Base-by-base conservation (phyloP, 768 basidiomycete genomes). In the Suillus lakei region DNA sequence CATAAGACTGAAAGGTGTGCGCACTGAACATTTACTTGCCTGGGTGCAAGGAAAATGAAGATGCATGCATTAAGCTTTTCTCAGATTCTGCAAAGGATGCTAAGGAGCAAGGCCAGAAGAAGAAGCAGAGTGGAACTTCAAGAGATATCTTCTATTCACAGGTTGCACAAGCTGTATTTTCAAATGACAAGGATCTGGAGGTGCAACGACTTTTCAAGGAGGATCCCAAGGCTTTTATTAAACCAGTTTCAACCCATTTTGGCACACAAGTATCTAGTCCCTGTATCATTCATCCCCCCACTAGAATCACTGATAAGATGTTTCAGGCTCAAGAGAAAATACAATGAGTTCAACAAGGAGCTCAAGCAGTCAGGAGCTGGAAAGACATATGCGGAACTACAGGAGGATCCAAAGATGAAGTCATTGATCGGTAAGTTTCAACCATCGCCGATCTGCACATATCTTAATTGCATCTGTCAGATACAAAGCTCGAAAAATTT, bases 401-500 rank as follows among this genome's bases (percentile, higher is more conserved):
- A 44, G 23, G 26, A 61, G 12, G 60, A 61, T 43, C 36, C 28
- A n/a, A 26, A 61, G 30, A 46, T 46, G 28, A 46, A 61, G 5
- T 26, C 18, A 0, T 32, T 61, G 60, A 61, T 61, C 7, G 21
- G 43, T 61, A 41, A 61, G 60, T 61, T 13, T 48, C 2, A 23
- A 23, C 46, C 8, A 5, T 5, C 9, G 12, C 15, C 26, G 46
- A 48, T 48, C 5, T 48, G 12, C 2, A 5, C 23, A 13, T 26
- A 23, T 48, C 46, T 13, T 48, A 48, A 23, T 5, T 5, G 12
- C 15, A 2, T 50, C 5, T 30, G 16, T 32, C 38, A 65, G 64
- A 61, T 26, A 65, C 23, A 26, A 51, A 62, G n/a, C 43, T 63
- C 5, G 4, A 56, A 21, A 56, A 43, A 44, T 66, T 66, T 36